phyloP scores from a whole-genome alignment of 2,329 filamentous ascomycete species.

The Leptographium radiaticola region DNA sequence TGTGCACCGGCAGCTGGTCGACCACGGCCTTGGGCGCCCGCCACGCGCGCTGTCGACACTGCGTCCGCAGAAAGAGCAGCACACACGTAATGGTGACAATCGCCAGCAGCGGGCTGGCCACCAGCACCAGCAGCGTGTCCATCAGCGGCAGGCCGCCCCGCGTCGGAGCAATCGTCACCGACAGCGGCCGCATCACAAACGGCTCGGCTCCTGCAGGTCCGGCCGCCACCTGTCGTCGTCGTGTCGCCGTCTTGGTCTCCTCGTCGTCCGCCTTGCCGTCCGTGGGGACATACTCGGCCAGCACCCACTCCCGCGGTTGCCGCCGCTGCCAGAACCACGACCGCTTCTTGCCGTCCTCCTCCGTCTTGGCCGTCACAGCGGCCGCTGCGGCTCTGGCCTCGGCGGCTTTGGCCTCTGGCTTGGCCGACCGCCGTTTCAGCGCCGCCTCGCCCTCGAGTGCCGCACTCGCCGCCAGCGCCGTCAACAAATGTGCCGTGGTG shows the following conservation, averaged over 20 bases:
- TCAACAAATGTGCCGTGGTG: constrained; percentile 79
- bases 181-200: constrained; percentile 40
- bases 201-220: background rate
- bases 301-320: constrained; percentile 9
- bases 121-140: constrained; percentile 90
- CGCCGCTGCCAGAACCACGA: constrained; percentile 7
- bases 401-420: background rate
- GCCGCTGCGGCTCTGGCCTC: background rate
- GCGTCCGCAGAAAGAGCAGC: constrained; percentile 71
- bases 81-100: constrained; percentile 86
- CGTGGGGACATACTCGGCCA: constrained; percentile 8
- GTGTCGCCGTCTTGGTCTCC: background rate
- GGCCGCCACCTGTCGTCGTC: background rate
- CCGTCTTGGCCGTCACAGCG: background rate
- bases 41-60: constrained; percentile 82
- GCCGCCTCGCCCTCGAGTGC: constrained; percentile 1
- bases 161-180: constrained; percentile 91
- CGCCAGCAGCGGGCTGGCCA: constrained; percentile 85
- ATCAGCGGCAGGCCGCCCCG: constrained; percentile 87
- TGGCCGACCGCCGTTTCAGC: background rate
- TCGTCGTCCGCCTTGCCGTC: background rate
- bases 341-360: background rate
- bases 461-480: constrained; percentile 6
- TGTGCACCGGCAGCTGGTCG: constrained; percentile 85
- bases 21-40: constrained; percentile 95